phyloP scores from a whole-genome alignment of 78 protist species.

The Dictyostelium intermedium region DNA sequence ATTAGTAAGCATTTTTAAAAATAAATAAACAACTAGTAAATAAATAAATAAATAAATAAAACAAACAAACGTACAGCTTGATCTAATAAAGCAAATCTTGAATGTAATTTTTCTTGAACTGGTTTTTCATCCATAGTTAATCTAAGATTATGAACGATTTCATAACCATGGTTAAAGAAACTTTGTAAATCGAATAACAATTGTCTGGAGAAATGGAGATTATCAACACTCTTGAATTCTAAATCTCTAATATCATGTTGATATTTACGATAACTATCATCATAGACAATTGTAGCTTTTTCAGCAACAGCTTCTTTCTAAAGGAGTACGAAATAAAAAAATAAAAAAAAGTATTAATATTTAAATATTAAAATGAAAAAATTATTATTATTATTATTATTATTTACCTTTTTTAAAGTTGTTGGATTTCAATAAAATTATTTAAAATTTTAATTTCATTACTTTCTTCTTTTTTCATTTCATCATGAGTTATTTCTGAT shows the following conservation, averaged over 20 bases:
- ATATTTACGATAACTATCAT: neutral
- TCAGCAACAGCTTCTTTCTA: neutral
- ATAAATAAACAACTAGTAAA: neutral
- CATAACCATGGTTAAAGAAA: constrained; percentile 4
- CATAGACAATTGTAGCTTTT: neutral
- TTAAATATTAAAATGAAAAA: too few species aligned
- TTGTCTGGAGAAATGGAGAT: neutral
- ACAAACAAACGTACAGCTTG: neutral
- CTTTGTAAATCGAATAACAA: neutral
- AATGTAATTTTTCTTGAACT: neutral
- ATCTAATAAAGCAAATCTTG: neutral
- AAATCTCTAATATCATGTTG: neutral
- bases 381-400: too few species aligned
- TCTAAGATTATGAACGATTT: neutral
- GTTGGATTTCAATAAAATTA: too few species aligned
- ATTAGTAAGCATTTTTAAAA: neutral
- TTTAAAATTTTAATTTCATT: neutral
- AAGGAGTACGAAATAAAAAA: too few species aligned
- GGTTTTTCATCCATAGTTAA: neutral
- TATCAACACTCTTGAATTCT: constrained; percentile 6
- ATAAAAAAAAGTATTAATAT: too few species aligned
- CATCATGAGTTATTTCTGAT: neutral
- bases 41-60: neutral
- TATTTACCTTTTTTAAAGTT: too few species aligned
- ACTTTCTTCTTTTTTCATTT: neutral